A percentile compares a stretch with the other conserved stretches of the same genome.
These are phyloP conservation scores for Nakazawaea siamensis DNA, from an alignment of 805 yeast species.

Conservation along the genomic window DNA sequence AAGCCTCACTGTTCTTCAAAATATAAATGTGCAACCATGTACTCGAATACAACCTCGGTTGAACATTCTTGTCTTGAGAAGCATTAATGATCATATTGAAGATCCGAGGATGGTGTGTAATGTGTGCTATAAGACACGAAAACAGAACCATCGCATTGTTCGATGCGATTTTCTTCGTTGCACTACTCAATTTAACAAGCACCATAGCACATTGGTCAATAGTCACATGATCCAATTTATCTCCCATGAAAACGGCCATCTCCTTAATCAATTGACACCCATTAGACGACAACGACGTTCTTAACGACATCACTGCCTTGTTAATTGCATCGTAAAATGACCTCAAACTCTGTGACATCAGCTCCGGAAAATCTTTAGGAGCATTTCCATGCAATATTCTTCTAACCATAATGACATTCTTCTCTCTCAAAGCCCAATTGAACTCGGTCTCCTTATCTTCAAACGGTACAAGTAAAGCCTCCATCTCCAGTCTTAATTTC, in stretches of 20 bases:
- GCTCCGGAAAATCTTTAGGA: constrained; percentile 24
- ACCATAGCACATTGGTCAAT: constrained; percentile 41
- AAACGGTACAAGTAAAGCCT: constrained; percentile 31
- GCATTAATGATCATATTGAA: constrained; percentile 42
- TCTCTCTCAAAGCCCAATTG: constrained; percentile 78
- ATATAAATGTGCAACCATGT: constrained; percentile 61
- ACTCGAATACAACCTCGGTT: constrained; percentile 63
- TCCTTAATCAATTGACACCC: constrained; percentile 78
- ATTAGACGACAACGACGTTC: constrained; percentile 75
- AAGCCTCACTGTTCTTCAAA: constrained; percentile 37
- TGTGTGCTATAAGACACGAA: constrained; percentile 45
- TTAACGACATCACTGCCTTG: constrained; percentile 61
- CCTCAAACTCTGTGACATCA: constrained; percentile 24
- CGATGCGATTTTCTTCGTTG: constrained; percentile 59
- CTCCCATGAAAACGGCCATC: constrained; percentile 32
- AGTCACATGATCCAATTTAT: constrained; percentile 32
- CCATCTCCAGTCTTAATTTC: constrained; percentile 17
- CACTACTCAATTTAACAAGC: constrained; percentile 44
- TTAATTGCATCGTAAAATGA: constrained; percentile 49
- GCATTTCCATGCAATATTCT: constrained; percentile 53
- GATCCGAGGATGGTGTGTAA: constrained; percentile 44
- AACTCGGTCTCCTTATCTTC: constrained; percentile 76
- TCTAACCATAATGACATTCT: constrained; percentile 47
- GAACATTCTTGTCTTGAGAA: constrained; percentile 60
- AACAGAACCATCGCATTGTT: constrained; percentile 47